phyloP scores from a whole-genome alignment of 108 stramenopile species.

The Discostella stelligeroides region DNA sequence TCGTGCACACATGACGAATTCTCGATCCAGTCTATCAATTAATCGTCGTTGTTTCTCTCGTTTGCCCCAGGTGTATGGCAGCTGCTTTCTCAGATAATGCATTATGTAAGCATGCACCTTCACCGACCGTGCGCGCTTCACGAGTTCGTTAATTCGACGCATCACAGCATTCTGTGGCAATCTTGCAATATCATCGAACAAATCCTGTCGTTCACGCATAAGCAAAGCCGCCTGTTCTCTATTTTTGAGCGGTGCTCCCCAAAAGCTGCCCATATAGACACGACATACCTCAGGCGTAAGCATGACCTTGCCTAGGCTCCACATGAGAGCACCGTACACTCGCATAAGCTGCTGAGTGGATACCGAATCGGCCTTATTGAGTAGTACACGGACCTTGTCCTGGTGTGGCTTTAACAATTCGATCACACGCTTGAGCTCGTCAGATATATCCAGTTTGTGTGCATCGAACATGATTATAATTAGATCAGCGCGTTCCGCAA shows the following conservation, averaged over 20 bases:
- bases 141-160: slow-evolving; percentile 98
- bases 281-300: slow-evolving; percentile 98
- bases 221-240: slow-evolving; percentile 84
- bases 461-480: slow-evolving; percentile 97
- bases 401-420: slow-evolving; percentile 69
- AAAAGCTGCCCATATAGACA: slow-evolving; percentile 98
- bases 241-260: slow-evolving; percentile 88
- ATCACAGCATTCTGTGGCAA: slow-evolving; percentile 97
- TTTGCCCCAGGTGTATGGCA: slow-evolving; percentile 96
- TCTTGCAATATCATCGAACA: slow-evolving; percentile 91
- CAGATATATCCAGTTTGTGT: slow-evolving; percentile 87
- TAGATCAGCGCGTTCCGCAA: slow-evolving; percentile 96
- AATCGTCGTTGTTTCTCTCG: slow-evolving; percentile 91
- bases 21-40: slow-evolving; percentile 89
- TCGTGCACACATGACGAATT: slow-evolving; percentile 89
- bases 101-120: slow-evolving; percentile 99
- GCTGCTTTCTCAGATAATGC: slow-evolving; percentile 95
- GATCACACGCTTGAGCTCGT: slow-evolving; percentile 86
- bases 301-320: slow-evolving; percentile 95
- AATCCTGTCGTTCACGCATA: slow-evolving; percentile 89
- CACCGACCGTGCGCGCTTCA: slow-evolving; percentile 95
- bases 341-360: slow-evolving; percentile 88
- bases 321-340: slow-evolving; percentile 94
- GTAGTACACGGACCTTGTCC: slow-evolving; percentile 80
- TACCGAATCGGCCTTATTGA: slow-evolving; percentile 88